Evolutionary conservation across 2,329 filamentous ascomycete species (phyloP), one percentile per base, ranked within the genome.

Genomic region (Apiospora koreana): DNA sequence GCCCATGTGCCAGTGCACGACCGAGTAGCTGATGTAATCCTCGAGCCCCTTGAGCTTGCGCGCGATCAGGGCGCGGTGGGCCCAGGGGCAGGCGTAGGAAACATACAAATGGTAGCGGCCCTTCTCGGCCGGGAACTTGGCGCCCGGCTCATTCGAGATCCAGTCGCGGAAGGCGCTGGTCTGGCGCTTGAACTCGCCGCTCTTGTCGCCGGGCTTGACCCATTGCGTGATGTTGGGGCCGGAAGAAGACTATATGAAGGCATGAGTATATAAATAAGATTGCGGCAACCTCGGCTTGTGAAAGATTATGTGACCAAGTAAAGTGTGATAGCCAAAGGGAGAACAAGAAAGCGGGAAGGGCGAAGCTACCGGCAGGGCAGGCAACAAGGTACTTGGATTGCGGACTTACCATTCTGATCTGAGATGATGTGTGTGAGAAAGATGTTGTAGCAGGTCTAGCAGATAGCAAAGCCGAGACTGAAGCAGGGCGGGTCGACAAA

Each of bases 1-100:
- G 38, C 81, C 86, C 84, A 98, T 90, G 77, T 97, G 92, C 95
- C 95, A 98, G 82, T 98, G 95, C 68, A 98, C 95, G n/a, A 89
- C 90, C 0, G 94, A 96, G 75, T 86, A 89, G 25, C 87, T 86
- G 75, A 99, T 91, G 74, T 96, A 87, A 70, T 97, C 92, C 76
- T 98, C 93, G 0, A 99, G 87, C 0, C 95, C 96, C 85, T 98
- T 99, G 77, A 99, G 87, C 80, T 94, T 92, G 71, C 95, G 89
- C 2, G 93, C 92, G 75, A 98, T 97, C 74, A 98, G 86, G 0
- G 94, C 92, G 58, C 96, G 91, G 78, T 94, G 94, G 6, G 95
- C 95, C 95, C 95, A 98, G 4, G 95, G 95, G 81, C 95, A 98
- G 8, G 95, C 95, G 82, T 97, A 97, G 77, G 92, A 95, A 75